phyloP scores from a whole-genome alignment of 192 early-diverging fungal genomes.

The Coemansia sp. region DNA sequence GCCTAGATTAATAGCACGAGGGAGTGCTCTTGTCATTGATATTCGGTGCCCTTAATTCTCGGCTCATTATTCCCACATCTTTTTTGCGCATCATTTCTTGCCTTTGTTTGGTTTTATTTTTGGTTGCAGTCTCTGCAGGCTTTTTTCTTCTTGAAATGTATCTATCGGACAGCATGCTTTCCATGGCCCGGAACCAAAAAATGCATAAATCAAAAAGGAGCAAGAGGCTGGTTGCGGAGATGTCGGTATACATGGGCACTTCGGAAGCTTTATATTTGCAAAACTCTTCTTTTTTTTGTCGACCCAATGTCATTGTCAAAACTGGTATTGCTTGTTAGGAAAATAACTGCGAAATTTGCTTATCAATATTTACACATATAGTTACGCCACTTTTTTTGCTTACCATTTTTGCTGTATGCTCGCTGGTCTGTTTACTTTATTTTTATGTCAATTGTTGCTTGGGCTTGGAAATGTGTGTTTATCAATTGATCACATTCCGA shows the following conservation, averaged over 20 bases:
- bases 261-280: not conserved
- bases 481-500: not conserved
- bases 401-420: not conserved
- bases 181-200: not conserved
- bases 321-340: too few species aligned
- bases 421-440: not conserved
- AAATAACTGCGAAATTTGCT: not conserved
- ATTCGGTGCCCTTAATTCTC: not conserved
- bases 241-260: not conserved
- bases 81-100: not conserved
- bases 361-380: not conserved
- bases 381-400: not conserved
- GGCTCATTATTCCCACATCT: not conserved
- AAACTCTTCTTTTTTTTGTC: not conserved
- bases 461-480: not conserved
- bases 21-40: not conserved
- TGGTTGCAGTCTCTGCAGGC: not conserved
- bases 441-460: not conserved
- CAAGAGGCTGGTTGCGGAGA: conserved; percentile 5
- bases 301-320: too few species aligned
- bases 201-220: not conserved
- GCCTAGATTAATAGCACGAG: not conserved
- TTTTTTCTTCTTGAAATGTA: not conserved
- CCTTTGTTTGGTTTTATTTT: not conserved
- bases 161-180: not conserved